phyloP scores from a whole-genome alignment of 495 filamentous ascomycete genomes.

The Melanomma pulvis-pyrius region DNA sequence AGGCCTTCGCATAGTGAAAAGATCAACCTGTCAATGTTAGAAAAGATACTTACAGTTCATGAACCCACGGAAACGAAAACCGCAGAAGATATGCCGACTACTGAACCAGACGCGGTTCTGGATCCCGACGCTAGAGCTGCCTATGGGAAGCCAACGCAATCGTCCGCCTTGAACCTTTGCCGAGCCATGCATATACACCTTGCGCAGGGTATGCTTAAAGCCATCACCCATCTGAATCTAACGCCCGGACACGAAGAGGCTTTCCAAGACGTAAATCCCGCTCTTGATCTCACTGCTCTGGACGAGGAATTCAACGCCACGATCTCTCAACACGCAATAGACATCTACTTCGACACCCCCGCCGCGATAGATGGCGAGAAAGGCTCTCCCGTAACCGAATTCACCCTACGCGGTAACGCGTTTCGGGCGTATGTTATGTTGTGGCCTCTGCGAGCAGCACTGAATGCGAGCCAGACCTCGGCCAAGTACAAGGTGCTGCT shows the following conservation, averaged over 20 bases:
- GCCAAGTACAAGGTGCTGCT: neutral
- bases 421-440: slow-evolving; percentile 12
- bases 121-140: neutral
- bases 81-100: too few relatives aligned
- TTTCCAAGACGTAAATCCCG: neutral
- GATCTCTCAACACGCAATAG: neutral
- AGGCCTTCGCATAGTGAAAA: neutral
- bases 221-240: neutral
- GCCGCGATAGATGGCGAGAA: slow-evolving; percentile 3
- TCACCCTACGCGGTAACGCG: neutral
- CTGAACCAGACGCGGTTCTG: too few relatives aligned
- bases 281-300: neutral
- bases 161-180: neutral
- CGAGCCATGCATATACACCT: slow-evolving; percentile 15
- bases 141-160: neutral
- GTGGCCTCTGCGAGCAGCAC: slow-evolving; percentile 1
- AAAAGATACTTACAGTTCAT: neutral
- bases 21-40: neutral
- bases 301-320: neutral
- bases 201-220: neutral
- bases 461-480: slow-evolving; percentile 4
- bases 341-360: slow-evolving; percentile 10
- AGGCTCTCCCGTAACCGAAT: neutral
- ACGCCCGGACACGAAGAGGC: neutral
- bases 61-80: neutral